Evolutionary conservation across 352 stramenopile genomes (phyloP).

Genomic region (Phytophthora rubi): DNA sequence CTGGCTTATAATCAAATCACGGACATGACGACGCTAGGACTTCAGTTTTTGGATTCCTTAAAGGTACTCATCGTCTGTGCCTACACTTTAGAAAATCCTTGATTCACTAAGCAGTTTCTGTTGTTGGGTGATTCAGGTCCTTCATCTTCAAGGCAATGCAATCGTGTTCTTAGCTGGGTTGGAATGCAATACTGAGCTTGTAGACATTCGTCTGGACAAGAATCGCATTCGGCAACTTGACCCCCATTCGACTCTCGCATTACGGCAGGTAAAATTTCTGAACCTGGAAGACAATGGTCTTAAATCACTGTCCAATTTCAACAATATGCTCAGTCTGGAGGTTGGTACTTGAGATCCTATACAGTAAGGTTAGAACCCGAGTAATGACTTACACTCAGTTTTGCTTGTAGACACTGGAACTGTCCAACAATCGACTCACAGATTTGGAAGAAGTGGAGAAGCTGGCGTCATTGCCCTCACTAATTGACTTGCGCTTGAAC

Average conservation of each 20-base stretch:
- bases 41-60: constrained; percentile 71
- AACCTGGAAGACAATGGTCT: constrained; percentile 85
- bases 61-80: constrained; percentile 47
- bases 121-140: constrained; percentile 39
- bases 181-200: constrained; percentile 62
- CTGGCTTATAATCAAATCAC: constrained; percentile 84
- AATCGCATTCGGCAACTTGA: constrained; percentile 89
- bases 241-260: constrained; percentile 44
- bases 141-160: constrained; percentile 84
- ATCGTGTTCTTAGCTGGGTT: constrained; percentile 75
- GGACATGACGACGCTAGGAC: constrained; percentile 70
- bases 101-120: neutral
- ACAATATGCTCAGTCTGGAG: constrained; percentile 72
- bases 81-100: neutral
- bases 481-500: constrained; percentile 65
- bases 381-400: constrained; percentile 5
- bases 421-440: constrained; percentile 78
- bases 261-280: constrained; percentile 64
- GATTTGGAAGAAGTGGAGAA: constrained; percentile 88
- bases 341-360: constrained; percentile 28
- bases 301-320: constrained; percentile 72
- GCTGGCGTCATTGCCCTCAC: constrained; percentile 54
- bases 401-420: constrained; percentile 58
- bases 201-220: constrained; percentile 80
- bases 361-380: neutral